Percentiles rank a stretch among this genome's conserved stretches.
Conservation (phyloP, 2,329 filamentous ascomycete species). For the Fonsecaea pugnacius region DNA sequence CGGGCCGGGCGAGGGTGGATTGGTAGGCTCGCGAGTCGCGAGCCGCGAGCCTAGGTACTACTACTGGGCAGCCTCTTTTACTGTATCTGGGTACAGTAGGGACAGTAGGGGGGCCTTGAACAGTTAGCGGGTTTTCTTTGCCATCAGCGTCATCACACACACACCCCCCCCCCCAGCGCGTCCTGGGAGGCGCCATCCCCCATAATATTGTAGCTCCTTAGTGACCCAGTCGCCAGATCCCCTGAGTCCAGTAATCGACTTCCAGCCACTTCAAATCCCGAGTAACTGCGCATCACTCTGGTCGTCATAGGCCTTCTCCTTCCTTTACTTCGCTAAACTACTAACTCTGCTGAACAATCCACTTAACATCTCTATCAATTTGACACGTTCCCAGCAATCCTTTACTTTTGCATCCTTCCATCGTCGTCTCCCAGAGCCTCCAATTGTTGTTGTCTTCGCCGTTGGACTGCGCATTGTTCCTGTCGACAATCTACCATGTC, state of each 20-base stretch:
- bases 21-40: neutral
- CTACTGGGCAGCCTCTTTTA: no score
- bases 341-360: slow-evolving; percentile 29
- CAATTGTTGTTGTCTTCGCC: slow-evolving; percentile 13
- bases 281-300: slow-evolving; percentile 3
- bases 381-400: slow-evolving; percentile 31
- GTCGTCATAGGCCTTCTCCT: slow-evolving; percentile 17
- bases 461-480: neutral
- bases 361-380: slow-evolving; percentile 33
- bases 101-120: neutral
- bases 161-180: no score
- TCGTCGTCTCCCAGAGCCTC: slow-evolving; percentile 17
- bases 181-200: neutral
- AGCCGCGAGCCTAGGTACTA: no score
- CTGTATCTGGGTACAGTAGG: neutral
- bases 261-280: slow-evolving; percentile 21
- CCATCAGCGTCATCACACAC: neutral
- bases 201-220: neutral
- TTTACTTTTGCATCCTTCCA: slow-evolving; percentile 22
- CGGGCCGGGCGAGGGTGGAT: neutral
- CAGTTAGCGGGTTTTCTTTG: neutral
- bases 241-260: neutral
- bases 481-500: slow-evolving; percentile 69
- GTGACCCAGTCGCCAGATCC: neutral
- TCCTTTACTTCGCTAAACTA: slow-evolving; percentile 6